A percentile compares a stretch with the other conserved stretches of the same genome.
phyloP scores from a whole-genome alignment of 129 eudicot genomes.

The Rutidosis leptorrhynchoides region DNA sequence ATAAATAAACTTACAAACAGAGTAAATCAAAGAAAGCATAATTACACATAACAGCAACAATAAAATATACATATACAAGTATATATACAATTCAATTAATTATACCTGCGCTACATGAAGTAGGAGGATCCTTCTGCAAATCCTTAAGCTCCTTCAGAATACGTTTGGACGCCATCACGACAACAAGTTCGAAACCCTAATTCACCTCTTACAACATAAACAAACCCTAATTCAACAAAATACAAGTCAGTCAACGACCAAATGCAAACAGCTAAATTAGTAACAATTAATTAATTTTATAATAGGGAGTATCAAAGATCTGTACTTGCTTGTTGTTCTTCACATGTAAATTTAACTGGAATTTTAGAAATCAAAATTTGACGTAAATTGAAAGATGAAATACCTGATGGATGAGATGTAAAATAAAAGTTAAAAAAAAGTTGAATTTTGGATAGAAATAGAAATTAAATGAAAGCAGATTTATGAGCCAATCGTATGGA shows the following conservation, averaged over 20 bases:
- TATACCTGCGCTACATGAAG: slow-evolving; percentile 84
- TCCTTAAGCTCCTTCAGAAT: slow-evolving; percentile 62
- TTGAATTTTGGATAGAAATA: slow-evolving; percentile 30
- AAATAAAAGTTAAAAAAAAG: slow-evolving; percentile 2
- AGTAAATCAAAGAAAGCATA: not conserved
- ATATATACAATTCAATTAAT: not conserved
- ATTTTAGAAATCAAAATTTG: not conserved
- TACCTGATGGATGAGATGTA: slow-evolving; percentile 26
- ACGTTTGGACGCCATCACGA: slow-evolving; percentile 76
- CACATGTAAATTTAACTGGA: not conserved
- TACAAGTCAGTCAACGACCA: slow-evolving; percentile 23
- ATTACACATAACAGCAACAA: not conserved
- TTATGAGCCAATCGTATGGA: slow-evolving; percentile 24
- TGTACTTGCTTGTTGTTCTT: slow-evolving; percentile 1
- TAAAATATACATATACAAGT: not conserved
- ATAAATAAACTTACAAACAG: not conserved
- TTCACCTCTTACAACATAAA: slow-evolving; percentile 6
- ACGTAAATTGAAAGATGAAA: not conserved
- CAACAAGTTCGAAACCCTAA: slow-evolving; percentile 2
- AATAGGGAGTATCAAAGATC: slow-evolving; percentile 17
- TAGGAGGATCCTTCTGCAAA: slow-evolving; percentile 71
- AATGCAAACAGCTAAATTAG: slow-evolving; percentile 1
- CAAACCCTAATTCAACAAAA: slow-evolving; percentile 16
- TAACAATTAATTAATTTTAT: not conserved
- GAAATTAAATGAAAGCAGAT: slow-evolving; percentile 14